Evolutionary conservation across 768 basidiomycete genomes (phyloP), one percentile per base, ranked within the genome.

Genomic region (Mycena pura): DNA sequence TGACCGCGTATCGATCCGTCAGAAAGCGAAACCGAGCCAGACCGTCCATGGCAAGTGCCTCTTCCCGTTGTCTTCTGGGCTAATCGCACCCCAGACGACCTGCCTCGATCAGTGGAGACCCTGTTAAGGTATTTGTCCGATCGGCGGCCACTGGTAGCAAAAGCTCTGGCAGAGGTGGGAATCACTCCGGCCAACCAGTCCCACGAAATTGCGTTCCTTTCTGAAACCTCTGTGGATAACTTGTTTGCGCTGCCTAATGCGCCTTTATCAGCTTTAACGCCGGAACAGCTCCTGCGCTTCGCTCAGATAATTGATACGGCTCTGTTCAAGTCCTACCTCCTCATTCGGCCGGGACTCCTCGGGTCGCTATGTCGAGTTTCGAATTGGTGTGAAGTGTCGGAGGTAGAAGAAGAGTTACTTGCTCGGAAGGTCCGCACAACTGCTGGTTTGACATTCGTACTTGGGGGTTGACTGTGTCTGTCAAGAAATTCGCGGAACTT

Each of bases 331-430:
- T 88, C 91, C 3, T 97, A 96, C 73, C 77, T 99, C 21, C 82
- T 93, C 21, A 89, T 90, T 39, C 81, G 90, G 41, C 94, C 96
- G 0, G 84, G 82, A 13, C 77, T 99, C 57, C 77, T 99, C 10
- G 94, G 93, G 0, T 87, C 93, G 28, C 74, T 98, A 48, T 99
- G 96, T 74, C 84, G 96, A 40, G 79, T 96, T 24, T 86, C 93
- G 3, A 99, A 97, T 74, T 99, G 95, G 95, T 99, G 96, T 74
- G 97, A 98, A 70, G 95, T 99, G 1, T 87, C 87, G 5, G 92
- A 96, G 68, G 93, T 96, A 1, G 95, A 99, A 72, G 94, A 92
- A 70, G 85, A 94, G 60, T 76, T 99, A 51, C 83, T 86, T 57
- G 85, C 84, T 27, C 84, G 90, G 32, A 89, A 91, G 86, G 96